Percentiles rank a stretch among this genome's conserved stretches.
phyloP scores from a whole-genome alignment of 1,139 yeast genomes.

The Hyphopichia wangnamkhiaoensis region DNA sequence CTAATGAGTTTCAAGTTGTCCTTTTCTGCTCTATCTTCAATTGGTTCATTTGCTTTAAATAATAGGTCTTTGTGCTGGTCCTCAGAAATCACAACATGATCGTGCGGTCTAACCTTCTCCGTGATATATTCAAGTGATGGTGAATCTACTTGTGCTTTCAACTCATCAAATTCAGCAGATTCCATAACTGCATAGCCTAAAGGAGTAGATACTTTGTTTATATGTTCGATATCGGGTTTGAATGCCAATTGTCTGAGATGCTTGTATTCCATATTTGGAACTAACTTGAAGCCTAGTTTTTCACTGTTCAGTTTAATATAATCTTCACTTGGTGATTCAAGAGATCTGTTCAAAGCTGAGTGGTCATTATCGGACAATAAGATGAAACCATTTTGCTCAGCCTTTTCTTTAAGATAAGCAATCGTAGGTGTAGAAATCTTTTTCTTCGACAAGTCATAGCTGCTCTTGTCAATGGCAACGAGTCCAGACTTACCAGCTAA shows the following conservation, averaged over 20 bases:
- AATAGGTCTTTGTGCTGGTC: slow-evolving; percentile 22
- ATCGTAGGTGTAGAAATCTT: slow-evolving; percentile 18
- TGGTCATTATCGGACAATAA: slow-evolving; percentile 6
- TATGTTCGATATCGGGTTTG: slow-evolving; percentile 15
- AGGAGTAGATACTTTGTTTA: slow-evolving; percentile 11
- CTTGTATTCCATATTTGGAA: slow-evolving; percentile 20
- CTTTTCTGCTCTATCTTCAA: slow-evolving; percentile 28
- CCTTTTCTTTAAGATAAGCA: slow-evolving; percentile 21
- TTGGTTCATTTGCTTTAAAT: slow-evolving; percentile 14
- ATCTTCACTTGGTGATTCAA: slow-evolving; percentile 4
- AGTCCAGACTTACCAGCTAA: slow-evolving; percentile 18
- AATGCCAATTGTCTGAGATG: slow-evolving; percentile 10
- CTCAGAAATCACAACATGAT: slow-evolving; percentile 14
- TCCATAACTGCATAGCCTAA: slow-evolving; percentile 14
- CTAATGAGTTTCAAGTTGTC: slow-evolving; percentile 16
- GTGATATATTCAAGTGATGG: slow-evolving; percentile 6
- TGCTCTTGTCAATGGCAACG: slow-evolving; percentile 7
- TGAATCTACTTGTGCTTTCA: slow-evolving; percentile 4
- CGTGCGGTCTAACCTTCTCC: slow-evolving; percentile 4
- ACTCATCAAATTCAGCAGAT: slow-evolving; percentile 2
- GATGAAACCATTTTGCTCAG: slow-evolving; percentile 7
- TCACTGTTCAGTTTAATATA: slow-evolving; percentile 4
- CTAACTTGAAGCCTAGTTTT: slow-evolving; percentile 3
- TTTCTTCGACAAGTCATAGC: slow-evolving; percentile 7
- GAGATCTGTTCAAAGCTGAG: not conserved